Base-by-base conservation (phyloP, 2,329 filamentous ascomycete species). In the Penicillium sp. region DNA sequence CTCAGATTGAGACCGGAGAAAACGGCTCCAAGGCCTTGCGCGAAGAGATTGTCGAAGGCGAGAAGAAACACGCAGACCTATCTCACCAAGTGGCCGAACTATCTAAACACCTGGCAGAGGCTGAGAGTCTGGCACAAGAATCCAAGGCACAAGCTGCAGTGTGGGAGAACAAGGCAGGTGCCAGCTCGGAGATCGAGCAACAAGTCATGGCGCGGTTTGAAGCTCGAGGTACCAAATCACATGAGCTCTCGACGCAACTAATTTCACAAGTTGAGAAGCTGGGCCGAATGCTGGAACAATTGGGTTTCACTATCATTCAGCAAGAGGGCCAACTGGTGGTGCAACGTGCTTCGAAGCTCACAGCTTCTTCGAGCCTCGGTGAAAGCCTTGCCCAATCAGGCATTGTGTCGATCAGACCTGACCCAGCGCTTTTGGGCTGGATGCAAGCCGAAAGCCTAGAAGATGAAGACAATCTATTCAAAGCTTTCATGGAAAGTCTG, bases 221-320 rank as follows among this genome's bases (percentile, higher is more conserved):
- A 41, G 81, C 84, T 43, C 88, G 91, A 43, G 88, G 88, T 39
- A 78, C 81, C 48, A 87, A 87, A 58, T 87, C 90, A 5, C 91
- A 90, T 69, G 90, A 97, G 59, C 78, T 97, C 11, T 95, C 92
- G 1, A 88, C 92, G 65, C 85, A 87, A 52, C 79, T 97, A 4
- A 95, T 90, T 69, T 82, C 85, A 1, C 90, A 96, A 57, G 92
- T 94, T 58, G 89, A 95, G 62, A 87, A 90, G 22, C 79, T 97
- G n/a, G 83, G 84, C 55, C 86, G 88, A 48, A 84, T 99, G 45
- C 80, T 99, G 0, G 92, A 97, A 68, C 85, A 91, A 29, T 81
- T 97, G 4, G 93, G 93, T 11, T 96, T 94, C 68, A 86, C 88
- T 0, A 83, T 97, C 14, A 85, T 85, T 2, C 86, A 90, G 32